These are phyloP conservation scores for Colletotrichum musicola DNA, from an alignment of 2,329 filamentous ascomycete genomes.

Conservation along the genomic window DNA sequence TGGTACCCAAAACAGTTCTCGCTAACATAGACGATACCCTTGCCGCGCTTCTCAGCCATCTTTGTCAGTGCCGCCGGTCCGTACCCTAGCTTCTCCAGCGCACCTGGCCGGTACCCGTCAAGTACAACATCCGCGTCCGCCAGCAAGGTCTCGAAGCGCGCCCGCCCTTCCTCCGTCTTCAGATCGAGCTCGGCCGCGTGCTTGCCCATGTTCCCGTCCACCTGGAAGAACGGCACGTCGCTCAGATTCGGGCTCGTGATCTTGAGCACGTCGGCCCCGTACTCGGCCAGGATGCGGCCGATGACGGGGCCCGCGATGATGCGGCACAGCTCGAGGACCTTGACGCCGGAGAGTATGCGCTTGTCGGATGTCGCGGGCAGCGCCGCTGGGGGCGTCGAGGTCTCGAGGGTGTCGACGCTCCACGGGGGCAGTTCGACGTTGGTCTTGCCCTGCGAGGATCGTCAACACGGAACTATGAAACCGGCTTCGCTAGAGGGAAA, in stretches of 20 bases:
- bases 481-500: background rate
- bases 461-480: slow-evolving; percentile 47
- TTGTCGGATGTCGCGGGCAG: slow-evolving; percentile 45
- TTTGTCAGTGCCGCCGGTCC: slow-evolving; percentile 66
- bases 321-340: slow-evolving; percentile 80
- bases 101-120: slow-evolving; percentile 78
- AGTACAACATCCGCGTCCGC: slow-evolving; percentile 73
- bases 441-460: slow-evolving; percentile 56
- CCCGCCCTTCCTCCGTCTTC: slow-evolving; percentile 65
- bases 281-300: slow-evolving; percentile 77
- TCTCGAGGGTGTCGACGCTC: slow-evolving; percentile 64
- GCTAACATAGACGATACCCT: slow-evolving; percentile 75
- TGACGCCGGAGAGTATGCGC: slow-evolving; percentile 69
- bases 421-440: slow-evolving; percentile 59
- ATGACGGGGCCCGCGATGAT: slow-evolving; percentile 83
- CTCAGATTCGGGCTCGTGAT: slow-evolving; percentile 76
- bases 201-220: slow-evolving; percentile 80
- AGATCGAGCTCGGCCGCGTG: slow-evolving; percentile 74
- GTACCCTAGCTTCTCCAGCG: slow-evolving; percentile 73
- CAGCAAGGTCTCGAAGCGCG: slow-evolving; percentile 69
- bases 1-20: slow-evolving; percentile 78
- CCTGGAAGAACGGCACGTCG: slow-evolving; percentile 79
- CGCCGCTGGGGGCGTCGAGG: slow-evolving; percentile 60
- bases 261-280: slow-evolving; percentile 81
- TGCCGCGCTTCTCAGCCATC: slow-evolving; percentile 66